Evolutionary conservation across 306 rosid species (phyloP).

Genomic region (Erythrophleum fordii): DNA sequence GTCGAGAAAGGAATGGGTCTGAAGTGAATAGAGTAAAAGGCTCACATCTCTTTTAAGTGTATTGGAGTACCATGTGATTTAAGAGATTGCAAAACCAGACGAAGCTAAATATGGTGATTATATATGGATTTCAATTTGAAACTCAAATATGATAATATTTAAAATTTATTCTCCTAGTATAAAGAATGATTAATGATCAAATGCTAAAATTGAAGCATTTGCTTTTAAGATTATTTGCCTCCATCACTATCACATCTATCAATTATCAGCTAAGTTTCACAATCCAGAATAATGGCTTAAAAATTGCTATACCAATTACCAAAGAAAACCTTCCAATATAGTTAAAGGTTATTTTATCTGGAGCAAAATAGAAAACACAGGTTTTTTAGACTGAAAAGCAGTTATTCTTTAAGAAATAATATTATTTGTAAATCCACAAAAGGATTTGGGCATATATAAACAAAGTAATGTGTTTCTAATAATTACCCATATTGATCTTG

Average conservation of each 20-base stretch:
- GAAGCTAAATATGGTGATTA: not conserved
- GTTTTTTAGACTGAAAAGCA: not conserved
- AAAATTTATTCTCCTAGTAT: not conserved
- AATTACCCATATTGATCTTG: constrained; percentile 64
- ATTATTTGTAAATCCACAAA: not conserved
- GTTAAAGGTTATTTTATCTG: not conserved
- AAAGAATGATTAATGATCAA: not conserved
- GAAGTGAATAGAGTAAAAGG: not conserved
- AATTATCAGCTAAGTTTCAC: not conserved
- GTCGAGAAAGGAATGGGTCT: not conserved
- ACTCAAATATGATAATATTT: not conserved
- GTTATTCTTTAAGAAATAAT: not conserved
- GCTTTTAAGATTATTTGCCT: not conserved
- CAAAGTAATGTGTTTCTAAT: not conserved
- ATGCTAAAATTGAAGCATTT: not conserved
- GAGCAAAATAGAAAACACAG: constrained; percentile 8
- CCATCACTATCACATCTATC: constrained; percentile 11
- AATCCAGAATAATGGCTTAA: constrained; percentile 15
- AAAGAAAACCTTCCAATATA: not conserved
- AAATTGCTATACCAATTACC: not conserved
- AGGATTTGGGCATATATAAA: constrained; percentile 3
- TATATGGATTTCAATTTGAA: not conserved
- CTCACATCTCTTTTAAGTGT: not conserved
- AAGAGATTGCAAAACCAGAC: not conserved
- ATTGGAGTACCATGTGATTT: not conserved